Evolutionary conservation across 2,329 filamentous ascomycete genomes (phyloP), one percentile per base, ranked within the genome.

Genomic region (Cadophora luteo-olivacea): DNA sequence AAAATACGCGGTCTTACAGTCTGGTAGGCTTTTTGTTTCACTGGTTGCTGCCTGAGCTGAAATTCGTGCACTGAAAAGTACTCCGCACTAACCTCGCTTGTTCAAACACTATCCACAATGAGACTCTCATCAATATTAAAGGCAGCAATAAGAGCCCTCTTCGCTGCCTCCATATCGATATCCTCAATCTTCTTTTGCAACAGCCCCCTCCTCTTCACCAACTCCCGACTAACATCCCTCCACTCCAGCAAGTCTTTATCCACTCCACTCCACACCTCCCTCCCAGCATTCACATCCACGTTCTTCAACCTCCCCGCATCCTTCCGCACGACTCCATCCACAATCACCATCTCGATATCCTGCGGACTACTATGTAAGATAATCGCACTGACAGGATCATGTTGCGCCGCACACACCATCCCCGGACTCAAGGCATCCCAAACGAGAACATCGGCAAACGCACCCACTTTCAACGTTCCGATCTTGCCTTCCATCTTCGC

Each of bases 401-500:
- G 77, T 58, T 81, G 76, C 7, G 77, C 79, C 1, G 76, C 81
- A 65, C 78, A 79, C 1, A 83, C 74, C 80, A 84, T 83, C 2
- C 71, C 75, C 1, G 81, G 79, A 57, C 77, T 81, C 22, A 76
- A 52, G 0, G 77, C 78, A 69, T 84, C 81, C 61, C 85, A 85
- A 0, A 86, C 77, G 2, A 84, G 77, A 0, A 87, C 68, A 74
- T 86, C 85, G 1, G 84, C 84, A 41, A 77, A 75, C 69, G 82
- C 82, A 0, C 84, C 83, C 14, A 80, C 81, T n/a, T 75, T 76
- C 49, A 87, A 77, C 22, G 79, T 81, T 0, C 84, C 84, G 29
- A 85, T 77, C 55, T 80, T 72, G 11, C 78, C 73, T 24, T 79
- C 78, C 78, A 84, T 78, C 1, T 81, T 78, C 3, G 81, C 75